These are phyloP conservation scores for Tardiomyces depauwii DNA, from an alignment of 1,139 yeast species.

Conservation along the genomic window DNA sequence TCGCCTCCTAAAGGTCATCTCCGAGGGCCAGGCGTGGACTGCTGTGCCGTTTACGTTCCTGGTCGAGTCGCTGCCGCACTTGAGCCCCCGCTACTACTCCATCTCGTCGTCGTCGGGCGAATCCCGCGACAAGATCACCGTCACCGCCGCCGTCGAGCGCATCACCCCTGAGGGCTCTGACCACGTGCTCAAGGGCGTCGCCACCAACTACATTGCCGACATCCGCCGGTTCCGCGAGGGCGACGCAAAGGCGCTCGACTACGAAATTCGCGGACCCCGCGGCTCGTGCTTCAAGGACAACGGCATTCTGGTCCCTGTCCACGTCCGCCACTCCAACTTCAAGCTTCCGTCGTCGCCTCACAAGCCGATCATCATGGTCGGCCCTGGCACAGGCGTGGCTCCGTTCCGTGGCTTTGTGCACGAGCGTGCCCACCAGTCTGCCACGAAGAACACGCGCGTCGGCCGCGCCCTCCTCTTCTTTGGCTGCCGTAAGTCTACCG, in stretches of 20 bases:
- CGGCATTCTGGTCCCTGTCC: conserved; percentile 66
- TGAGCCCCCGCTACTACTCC: conserved; percentile 94
- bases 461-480: conserved; percentile 73
- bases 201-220: conserved; percentile 77
- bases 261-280: conserved; percentile 78
- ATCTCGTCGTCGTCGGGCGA: conserved; percentile 82
- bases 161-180: conserved; percentile 33
- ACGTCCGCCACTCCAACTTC: conserved; percentile 89
- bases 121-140: conserved; percentile 55
- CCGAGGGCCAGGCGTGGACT: conserved; percentile 56
- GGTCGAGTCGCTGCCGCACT: conserved; percentile 66
- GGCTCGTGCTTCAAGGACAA: conserved; percentile 30
- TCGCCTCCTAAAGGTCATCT: conserved; percentile 54
- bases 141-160: conserved; percentile 90
- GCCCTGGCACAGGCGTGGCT: conserved; percentile 98
- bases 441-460: conserved; percentile 39
- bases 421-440: conserved; percentile 56
- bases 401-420: conserved; percentile 92
- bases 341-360: conserved; percentile 82
- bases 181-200: conserved; percentile 65
- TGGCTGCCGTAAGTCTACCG: conserved; percentile 69
- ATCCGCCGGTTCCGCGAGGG: conserved; percentile 56
- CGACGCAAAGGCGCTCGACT: conserved; percentile 36
- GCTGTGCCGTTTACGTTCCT: conserved; percentile 76
- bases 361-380: conserved; percentile 82